Evolutionary conservation across 176 grass and related monocot genomes (phyloP), one percentile per base, ranked within the genome.

Genomic region (Lolium perenne): DNA sequence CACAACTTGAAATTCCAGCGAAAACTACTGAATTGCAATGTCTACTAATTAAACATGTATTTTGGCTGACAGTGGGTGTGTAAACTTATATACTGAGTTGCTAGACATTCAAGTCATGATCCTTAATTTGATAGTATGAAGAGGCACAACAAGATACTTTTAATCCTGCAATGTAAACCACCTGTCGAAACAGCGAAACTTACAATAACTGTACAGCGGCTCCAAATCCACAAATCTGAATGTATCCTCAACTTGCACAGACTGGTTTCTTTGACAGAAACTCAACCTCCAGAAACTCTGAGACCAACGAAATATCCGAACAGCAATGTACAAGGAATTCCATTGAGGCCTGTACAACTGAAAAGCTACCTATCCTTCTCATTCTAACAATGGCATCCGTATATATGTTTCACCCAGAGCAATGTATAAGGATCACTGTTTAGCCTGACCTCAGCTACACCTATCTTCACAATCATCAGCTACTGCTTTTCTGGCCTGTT

Each of bases 361-460:
- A 65, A 74, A 67, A 65, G 14, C 8, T 76, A 82, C 20, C 2
- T 67, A 35, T 38, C 29, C 5, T 67, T 38, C 51, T 51, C 71
- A 8, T 26, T 2, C 22, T 75, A 23, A 50, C 25, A 53, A 50
- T 17, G 4, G 18, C 21, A 77, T 20, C n/a, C 53, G 58, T 47
- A 62, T 64, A 45, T 86, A 35, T 47, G 47, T 66, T 67, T 49
- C 12, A 60, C 83, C 65, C 86, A 82, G 46, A 75, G 81, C 32
- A 35, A 35, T 35, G 23, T 14, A 35, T 51, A 25, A 83, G 38
- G 47, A 40, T 69, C 20, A 41, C 63, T n/a, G 54, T 56, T 56
- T 56, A 56, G 81, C 74, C 70, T 79, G 45, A 20, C 15, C 38
- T 80, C 32, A 65, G 45, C 29, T 79, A 50, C 40, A 38, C 18